Evolutionary conservation across 2,329 filamentous ascomycete genomes (phyloP), one percentile per base, ranked within the genome.

Genomic region (Colletotrichum horii): DNA sequence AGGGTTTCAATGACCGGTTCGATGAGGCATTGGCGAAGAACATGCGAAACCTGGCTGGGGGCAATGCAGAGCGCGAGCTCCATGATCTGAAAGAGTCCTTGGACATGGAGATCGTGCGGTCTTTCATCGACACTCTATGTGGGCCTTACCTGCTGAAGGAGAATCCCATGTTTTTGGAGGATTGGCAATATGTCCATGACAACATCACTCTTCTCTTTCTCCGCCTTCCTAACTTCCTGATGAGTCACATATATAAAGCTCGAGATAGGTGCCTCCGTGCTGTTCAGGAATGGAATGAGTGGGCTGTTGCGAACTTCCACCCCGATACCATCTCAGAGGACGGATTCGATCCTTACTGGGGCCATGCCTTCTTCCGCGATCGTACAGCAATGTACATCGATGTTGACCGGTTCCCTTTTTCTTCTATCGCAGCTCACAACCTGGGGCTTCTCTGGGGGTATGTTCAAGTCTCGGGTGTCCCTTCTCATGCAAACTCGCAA

Each of bases 401-500:
- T 14, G 43, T 52, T 3, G 43, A 52, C n/a, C 43, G 43, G 14
- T 52, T 52, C 3, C 43, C 43, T 8, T 52, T 52, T 1, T 52
- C 43, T 52, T 52, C 43, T 52, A 52, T 52, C 43, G 43, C 43
- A 52, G 43, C 43, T 8, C 43, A 52, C 6, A 52, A 52, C 11
- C 43, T 52, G n/a, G 43, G 43, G 4, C 43, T 52, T 8, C 43
- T 52, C 43, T 52, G 43, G 43, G 43, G 43, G 43, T 52, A 22
- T 22, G 43, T 22, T 2, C n/a, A 52, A 52, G 6, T 52, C n/a
- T 52, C 2, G 0, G 0, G n/a, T 22, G n/a, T 22, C 2, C n/a
- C 3, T 8, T 52, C n/a, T 52, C 11, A 22, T 52, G 22, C 43
- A 7, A 22, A 0, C 14, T 52, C 1, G 43, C 14, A n/a, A 52